Evolutionary conservation across 202 grass and related monocot species (phyloP).

Genomic region (Carex arenaria): DNA sequence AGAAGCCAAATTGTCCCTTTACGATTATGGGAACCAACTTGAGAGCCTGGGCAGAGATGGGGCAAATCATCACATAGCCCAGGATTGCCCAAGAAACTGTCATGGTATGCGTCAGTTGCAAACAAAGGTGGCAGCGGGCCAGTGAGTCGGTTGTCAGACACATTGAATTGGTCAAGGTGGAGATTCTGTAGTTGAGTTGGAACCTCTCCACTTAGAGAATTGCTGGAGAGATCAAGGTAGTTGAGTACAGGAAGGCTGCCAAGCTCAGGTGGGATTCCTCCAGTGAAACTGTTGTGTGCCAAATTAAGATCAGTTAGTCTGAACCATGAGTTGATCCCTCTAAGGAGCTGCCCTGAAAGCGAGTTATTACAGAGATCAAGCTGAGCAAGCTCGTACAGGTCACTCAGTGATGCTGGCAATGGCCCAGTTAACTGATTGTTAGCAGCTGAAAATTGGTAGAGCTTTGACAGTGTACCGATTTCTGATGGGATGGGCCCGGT

Average conservation of each 20-base stretch:
- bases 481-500: constrained; percentile 47
- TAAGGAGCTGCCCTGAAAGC: constrained; percentile 50
- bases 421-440: constrained; percentile 50
- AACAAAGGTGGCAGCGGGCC: constrained; percentile 42
- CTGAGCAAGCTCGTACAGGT: constrained; percentile 13
- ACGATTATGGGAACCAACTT: background rate
- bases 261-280: constrained; percentile 43
- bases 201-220: constrained; percentile 48
- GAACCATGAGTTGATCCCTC: constrained; percentile 44
- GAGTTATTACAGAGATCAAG: constrained; percentile 67
- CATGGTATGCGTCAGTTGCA: background rate
- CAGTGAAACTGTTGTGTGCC: constrained; percentile 43
- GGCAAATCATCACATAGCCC: constrained; percentile 35
- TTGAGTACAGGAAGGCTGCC: constrained; percentile 59
- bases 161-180: constrained; percentile 60
- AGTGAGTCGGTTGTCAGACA: constrained; percentile 62
- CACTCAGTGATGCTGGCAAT: constrained; percentile 20
- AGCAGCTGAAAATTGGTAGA: constrained; percentile 37
- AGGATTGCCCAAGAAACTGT: constrained; percentile 66
- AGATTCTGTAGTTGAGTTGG: constrained; percentile 61
- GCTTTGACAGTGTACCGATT: constrained; percentile 36
- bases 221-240: constrained; percentile 65
- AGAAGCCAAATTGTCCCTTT: constrained; percentile 16
- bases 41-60: constrained; percentile 15
- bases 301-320: constrained; percentile 37